phyloP scores from a whole-genome alignment of 2,329 filamentous ascomycete species.

The Clarireedia monteithiana region DNA sequence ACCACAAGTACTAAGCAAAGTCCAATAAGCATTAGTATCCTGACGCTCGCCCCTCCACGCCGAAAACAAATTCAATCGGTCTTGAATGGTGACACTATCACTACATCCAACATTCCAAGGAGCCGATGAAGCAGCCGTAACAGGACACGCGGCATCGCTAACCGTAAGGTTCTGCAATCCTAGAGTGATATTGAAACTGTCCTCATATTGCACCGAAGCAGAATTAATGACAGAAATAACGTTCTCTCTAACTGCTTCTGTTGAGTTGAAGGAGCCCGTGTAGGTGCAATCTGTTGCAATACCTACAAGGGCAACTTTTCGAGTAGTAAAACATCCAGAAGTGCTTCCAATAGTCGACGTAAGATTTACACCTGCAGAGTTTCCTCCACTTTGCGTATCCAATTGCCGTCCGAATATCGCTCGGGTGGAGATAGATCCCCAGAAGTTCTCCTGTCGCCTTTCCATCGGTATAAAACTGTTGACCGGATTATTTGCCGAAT shows the following conservation, averaged over 20 bases:
- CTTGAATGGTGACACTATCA: constrained; percentile 54
- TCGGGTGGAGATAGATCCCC: constrained; percentile 53
- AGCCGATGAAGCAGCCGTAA: constrained; percentile 54
- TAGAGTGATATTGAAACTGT: constrained; percentile 88
- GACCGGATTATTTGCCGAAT: constrained; percentile 64
- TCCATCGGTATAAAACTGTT: constrained; percentile 34
- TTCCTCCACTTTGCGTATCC: constrained; percentile 63
- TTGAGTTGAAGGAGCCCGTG: constrained; percentile 60
- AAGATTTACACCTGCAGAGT: constrained; percentile 74
- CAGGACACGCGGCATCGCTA: constrained; percentile 66
- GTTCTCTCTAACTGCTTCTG: constrained; percentile 58
- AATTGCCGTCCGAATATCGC: constrained; percentile 67
- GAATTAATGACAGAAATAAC: constrained; percentile 79
- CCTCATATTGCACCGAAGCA: constrained; percentile 82
- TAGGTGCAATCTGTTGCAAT: constrained; percentile 93
- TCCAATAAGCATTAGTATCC: constrained; percentile 91
- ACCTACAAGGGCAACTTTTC: constrained; percentile 85
- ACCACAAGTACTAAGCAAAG: constrained; percentile 60
- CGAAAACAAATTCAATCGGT: constrained; percentile 82
- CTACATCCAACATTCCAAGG: constrained; percentile 81
- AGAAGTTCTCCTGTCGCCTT: constrained; percentile 43
- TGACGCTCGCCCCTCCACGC: constrained; percentile 70
- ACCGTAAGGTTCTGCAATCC: constrained; percentile 82
- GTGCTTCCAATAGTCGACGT: constrained; percentile 71
- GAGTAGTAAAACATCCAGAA: constrained; percentile 78